Base-by-base conservation (phyloP, 2,329 filamentous ascomycete species). In the Colletotrichum graminicola region DNA sequence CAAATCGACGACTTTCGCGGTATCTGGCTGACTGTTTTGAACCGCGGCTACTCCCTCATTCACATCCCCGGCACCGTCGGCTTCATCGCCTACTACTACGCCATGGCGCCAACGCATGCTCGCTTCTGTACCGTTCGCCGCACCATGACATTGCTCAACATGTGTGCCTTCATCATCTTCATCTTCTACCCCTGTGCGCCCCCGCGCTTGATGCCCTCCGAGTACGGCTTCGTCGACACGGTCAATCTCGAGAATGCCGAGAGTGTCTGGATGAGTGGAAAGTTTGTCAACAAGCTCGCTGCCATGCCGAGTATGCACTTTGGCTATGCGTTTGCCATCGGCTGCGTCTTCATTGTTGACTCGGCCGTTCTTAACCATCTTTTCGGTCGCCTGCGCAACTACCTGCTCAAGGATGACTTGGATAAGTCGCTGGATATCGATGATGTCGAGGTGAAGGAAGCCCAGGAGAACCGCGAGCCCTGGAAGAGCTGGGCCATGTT, bases 131-230 rank as follows among this genome's bases (percentile, higher is more conserved):
- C 76, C 5, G 81, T 77, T 7, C 81, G 81, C 54, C 80, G 80
- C 45, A 82, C 79, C 75, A 82, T 82, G 85, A 89, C 88, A 32
- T 84, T 90, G 75, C 88, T 87, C 74, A 91, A 91, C 74, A 81
- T 90, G 39, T 77, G 89, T 65, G 88, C 89, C 55, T 91, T 91
- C 74, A 75, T 87, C 73, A 83, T 89, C 71, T 91, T 91, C 76
- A 88, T 87, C n/a, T 79, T 88, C 32, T 91, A 87, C 82, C 89
- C 89, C 12, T 90, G 88, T 77, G 91, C 91, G 88, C 89, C 89
- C 1, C 89, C 89, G 64, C 84, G 89, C 14, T 82, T 91, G 62
- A 82, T 91, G 66, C 90, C 88, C 7, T 81, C 84, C 21, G 83
- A 91, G 76, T 91, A 84, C 69, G 87, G 87, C 5, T 91, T 91